Conservation (phyloP, 2,329 filamentous ascomycete genomes). For the Colletotrichum agaves region DNA sequence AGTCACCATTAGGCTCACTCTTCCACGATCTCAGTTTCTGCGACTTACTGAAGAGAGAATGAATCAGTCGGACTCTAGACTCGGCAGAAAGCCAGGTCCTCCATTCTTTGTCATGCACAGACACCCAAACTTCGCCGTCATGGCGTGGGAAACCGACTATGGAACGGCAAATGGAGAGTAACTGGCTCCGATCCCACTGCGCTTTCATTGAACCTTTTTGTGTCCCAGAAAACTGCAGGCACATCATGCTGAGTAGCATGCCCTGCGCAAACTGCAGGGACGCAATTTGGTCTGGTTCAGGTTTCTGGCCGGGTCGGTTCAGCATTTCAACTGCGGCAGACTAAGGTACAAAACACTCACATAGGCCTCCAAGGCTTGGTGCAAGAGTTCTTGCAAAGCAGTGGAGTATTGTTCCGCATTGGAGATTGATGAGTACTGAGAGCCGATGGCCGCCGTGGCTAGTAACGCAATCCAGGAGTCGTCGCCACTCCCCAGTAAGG, state of each 20-base stretch:
- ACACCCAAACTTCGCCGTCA: neutral
- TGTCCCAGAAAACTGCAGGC: neutral
- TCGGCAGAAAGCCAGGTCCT: neutral
- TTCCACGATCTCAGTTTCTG: neutral
- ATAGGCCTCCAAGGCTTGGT: neutral
- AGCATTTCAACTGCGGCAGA: fast-evolving
- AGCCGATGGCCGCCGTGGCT: neutral
- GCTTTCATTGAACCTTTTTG: neutral
- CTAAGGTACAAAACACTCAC: neutral
- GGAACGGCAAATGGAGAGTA: neutral
- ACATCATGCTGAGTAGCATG: neutral
- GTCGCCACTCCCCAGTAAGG: neutral
- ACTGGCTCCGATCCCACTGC: neutral
- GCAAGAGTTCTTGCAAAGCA: neutral
- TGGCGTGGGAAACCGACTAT: too few species aligned
- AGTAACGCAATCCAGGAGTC: neutral
- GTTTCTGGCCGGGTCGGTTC: fast-evolving
- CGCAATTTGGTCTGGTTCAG: neutral
- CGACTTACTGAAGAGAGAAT: neutral
- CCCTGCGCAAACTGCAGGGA: neutral
- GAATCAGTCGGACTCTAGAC: neutral
- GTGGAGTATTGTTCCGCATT: neutral
- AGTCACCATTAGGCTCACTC: too few species aligned
- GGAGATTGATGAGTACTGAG: neutral
- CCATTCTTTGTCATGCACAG: neutral